phyloP scores from a whole-genome alignment of 495 filamentous ascomycete genomes.

The Mytilinidion resinicola region DNA sequence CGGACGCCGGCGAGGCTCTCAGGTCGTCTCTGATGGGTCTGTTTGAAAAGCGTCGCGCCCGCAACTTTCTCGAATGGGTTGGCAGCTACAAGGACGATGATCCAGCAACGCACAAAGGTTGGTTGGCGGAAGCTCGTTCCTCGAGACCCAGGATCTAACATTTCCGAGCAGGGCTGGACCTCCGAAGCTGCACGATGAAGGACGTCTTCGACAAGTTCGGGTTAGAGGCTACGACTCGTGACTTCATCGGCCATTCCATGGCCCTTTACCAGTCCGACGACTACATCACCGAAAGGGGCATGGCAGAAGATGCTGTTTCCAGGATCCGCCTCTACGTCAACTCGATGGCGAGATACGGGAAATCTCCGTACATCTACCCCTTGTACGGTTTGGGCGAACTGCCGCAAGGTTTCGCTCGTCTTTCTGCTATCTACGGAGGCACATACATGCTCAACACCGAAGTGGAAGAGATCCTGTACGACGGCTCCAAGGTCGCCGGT shows the following conservation, averaged over 20 bases:
- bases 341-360: conserved; percentile 95
- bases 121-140: conserved; percentile 17
- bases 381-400: conserved; percentile 96
- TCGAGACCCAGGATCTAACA: conserved; percentile 6
- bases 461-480: conserved; percentile 81
- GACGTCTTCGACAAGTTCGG: conserved; percentile 97
- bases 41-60: conserved; percentile 95
- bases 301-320: conserved; percentile 78
- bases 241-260: conserved; percentile 98
- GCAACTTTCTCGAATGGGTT: conserved; percentile 96
- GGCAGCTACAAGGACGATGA: conserved; percentile 83
- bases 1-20: conserved; percentile 84
- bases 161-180: conserved; percentile 61
- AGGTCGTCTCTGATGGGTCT: conserved; percentile 91
- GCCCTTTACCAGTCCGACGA: conserved; percentile 85
- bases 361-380: conserved; percentile 98
- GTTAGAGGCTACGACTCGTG: conserved; percentile 82
- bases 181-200: conserved; percentile 77
- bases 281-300: conserved; percentile 67
- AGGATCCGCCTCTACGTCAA: conserved; percentile 95
- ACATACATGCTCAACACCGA: conserved; percentile 98
- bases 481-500: conserved; percentile 74
- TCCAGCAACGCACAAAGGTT: conserved; percentile 79
- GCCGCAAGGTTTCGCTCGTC: conserved; percentile 94
- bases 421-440: conserved; percentile 96